Conservation (phyloP, 257 asterid species). For the Przewalskia tangutica region DNA sequence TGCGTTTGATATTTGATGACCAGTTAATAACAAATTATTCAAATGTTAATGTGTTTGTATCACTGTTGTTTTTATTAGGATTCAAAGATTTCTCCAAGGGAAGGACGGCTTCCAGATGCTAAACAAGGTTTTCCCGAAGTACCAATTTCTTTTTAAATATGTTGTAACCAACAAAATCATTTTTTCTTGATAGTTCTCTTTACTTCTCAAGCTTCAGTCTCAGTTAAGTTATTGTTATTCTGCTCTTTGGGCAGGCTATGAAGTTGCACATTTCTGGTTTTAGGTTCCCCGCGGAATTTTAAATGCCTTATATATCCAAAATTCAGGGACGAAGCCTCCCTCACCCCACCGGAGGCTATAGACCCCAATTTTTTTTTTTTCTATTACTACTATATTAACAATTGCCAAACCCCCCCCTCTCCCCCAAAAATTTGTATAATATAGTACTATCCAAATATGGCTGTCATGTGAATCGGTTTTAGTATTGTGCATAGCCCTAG, state of each 20-base stretch:
- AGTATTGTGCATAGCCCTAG: too few relatives aligned
- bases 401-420: too few relatives aligned
- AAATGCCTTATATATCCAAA: not conserved
- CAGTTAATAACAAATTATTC: not conserved
- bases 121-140: slow-evolving; percentile 38
- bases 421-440: too few relatives aligned
- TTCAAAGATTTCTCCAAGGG: slow-evolving; percentile 61
- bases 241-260: not conserved
- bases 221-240: not conserved
- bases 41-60: slow-evolving; percentile 3
- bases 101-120: slow-evolving; percentile 89
- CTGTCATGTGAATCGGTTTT: not conserved
- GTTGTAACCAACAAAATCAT: not conserved
- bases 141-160: not conserved
- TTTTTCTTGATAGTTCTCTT: not conserved
- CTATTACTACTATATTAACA: too few relatives aligned
- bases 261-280: not conserved
- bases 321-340: too few relatives aligned
- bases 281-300: not conserved
- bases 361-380: too few relatives aligned
- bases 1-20: not conserved
- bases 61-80: slow-evolving; percentile 38
- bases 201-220: not conserved
- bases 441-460: not conserved
- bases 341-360: too few relatives aligned